Base-by-base conservation (phyloP, 1,284 basidiomycete species). In the Ustilago bromivora region DNA sequence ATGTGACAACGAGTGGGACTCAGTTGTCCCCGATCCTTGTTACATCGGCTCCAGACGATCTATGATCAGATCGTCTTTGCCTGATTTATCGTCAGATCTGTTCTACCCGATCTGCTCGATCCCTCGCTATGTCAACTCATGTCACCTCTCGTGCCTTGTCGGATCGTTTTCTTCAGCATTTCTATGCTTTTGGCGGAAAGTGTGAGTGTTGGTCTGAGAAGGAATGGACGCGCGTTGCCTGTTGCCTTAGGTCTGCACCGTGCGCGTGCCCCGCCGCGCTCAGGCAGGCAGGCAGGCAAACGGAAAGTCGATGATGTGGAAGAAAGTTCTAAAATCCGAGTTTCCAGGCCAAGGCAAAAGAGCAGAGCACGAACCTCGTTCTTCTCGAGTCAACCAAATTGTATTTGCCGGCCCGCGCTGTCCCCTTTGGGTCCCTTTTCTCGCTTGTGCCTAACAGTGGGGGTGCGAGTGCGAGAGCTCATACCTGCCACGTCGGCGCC, bases 401-500 rank as follows among this genome's bases (percentile, higher is more conserved):
- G n/a, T 19, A 46, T 46, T 46, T 23, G 40, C 40, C 40, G 40
- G 11, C 23, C 3, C 23, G 13, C 10, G 10, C 3, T 32, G 51
- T 2, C 19, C n/a, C 7, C 7, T 46, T 46, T 8, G 1, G 4
- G 11, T 19, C 11, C 12, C 40, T 15, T 41, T 41, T 17, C 36
- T 41, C 35, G 38, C 36, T 9, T 19, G 56, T 31, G 49, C 19
- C 46, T 28, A 49, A 49, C 8, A 49, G 46, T 19, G 46, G 46
- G 46, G 46, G 15, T 13, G n/a, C 23, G 36, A 38, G 36, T 34
- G 31, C 34, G 49, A 31, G 40, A 28, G 51, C 13, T 40, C 53
- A 31, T 36, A 43, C 54, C 56, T 65, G 63, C 63, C 64, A 66
- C 64, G 64, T 66, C 41, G 55, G 57, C 57, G 13, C 32, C 49